A percentile compares a stretch with the other conserved stretches of the same genome.
These are phyloP conservation scores for Blastobotrys apis DNA, from an alignment of 1,139 yeast genomes.

Conservation along the genomic window DNA sequence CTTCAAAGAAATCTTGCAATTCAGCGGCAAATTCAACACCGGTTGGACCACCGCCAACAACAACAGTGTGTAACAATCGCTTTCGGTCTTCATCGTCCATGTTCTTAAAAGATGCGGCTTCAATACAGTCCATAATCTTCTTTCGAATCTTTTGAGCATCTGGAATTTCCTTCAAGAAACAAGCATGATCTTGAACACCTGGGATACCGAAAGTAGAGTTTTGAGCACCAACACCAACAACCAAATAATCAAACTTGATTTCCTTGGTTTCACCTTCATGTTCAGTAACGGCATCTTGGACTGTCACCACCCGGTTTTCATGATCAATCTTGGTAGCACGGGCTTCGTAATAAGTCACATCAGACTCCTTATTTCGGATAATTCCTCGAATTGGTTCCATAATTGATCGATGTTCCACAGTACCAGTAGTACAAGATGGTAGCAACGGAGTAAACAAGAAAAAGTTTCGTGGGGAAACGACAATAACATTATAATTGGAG, in stretches of 20 bases:
- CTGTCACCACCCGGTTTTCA: slow-evolving; percentile 52
- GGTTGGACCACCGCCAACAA: slow-evolving; percentile 96
- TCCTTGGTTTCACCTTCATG: slow-evolving; percentile 35
- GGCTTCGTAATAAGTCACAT: slow-evolving; percentile 84
- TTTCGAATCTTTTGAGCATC: slow-evolving; percentile 76
- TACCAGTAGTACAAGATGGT: slow-evolving; percentile 93
- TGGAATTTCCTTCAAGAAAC: slow-evolving; percentile 79
- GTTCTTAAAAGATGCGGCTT: slow-evolving; percentile 75
- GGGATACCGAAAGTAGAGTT: slow-evolving; percentile 92
- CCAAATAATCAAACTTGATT: slow-evolving; percentile 67
- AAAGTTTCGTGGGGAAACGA: slow-evolving; percentile 91
- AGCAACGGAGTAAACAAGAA: slow-evolving; percentile 89
- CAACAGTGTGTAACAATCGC: slow-evolving; percentile 75
- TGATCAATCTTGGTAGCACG: slow-evolving; percentile 84
- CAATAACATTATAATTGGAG: slow-evolving; percentile 77
- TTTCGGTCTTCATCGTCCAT: slow-evolving; percentile 72
- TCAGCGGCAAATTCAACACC: slow-evolving; percentile 98
- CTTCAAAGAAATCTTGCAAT: slow-evolving; percentile 87
- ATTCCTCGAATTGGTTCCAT: slow-evolving; percentile 79
- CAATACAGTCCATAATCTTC: slow-evolving; percentile 74
- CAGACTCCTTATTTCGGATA: slow-evolving; percentile 68
- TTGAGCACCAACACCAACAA: slow-evolving; percentile 88
- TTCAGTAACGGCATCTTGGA: slow-evolving; percentile 30
- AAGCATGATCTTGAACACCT: slow-evolving; percentile 84
- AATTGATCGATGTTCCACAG: slow-evolving; percentile 85